Conservation (phyloP, 2,329 filamentous ascomycete species). For the Penicillium sp. region DNA sequence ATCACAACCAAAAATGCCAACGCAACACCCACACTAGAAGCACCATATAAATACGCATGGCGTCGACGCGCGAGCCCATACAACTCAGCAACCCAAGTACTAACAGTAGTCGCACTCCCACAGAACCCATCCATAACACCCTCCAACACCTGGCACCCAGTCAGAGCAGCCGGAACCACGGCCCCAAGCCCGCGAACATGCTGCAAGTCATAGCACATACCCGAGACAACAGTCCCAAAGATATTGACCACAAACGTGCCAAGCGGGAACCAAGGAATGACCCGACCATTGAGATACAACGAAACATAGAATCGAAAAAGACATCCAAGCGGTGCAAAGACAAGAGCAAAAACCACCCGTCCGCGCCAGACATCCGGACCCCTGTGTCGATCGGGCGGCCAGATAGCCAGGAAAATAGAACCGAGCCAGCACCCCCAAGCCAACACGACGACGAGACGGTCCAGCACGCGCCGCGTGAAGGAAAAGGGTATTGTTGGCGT, state of each 20-base stretch:
- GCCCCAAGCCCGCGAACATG: conserved; percentile 55
- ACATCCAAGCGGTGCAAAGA: conserved; percentile 79
- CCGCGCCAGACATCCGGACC: conserved; percentile 65
- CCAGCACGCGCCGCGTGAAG: conserved; percentile 58
- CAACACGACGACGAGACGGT: conserved; percentile 61
- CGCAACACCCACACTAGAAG: conserved; percentile 47
- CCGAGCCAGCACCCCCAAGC: conserved; percentile 74
- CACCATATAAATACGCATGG: conserved; percentile 61
- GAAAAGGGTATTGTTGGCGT: conserved; percentile 60
- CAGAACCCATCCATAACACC: conserved; percentile 66
- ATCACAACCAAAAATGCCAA: conserved; percentile 51
- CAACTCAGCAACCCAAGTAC: conserved; percentile 63
- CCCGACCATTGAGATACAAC: conserved; percentile 64
- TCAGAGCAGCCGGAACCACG: conserved; percentile 32
- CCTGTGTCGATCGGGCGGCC: conserved; percentile 59
- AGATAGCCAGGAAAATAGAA: conserved; percentile 66
- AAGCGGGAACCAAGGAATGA: conserved; percentile 67
- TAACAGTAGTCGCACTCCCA: conserved; percentile 63
- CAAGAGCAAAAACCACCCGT: conserved; percentile 67
- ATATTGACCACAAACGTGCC: conserved; percentile 85
- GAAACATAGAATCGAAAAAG: conserved; percentile 70
- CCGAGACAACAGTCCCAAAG: conserved; percentile 68
- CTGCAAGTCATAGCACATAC: conserved; percentile 73
- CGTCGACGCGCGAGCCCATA: conserved; percentile 48
- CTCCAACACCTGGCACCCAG: conserved; percentile 64